Percentiles rank a stretch among this genome's conserved stretches.
phyloP scores from a whole-genome alignment of 192 early-diverging fungal genomes.

The Coemansia asiatica region DNA sequence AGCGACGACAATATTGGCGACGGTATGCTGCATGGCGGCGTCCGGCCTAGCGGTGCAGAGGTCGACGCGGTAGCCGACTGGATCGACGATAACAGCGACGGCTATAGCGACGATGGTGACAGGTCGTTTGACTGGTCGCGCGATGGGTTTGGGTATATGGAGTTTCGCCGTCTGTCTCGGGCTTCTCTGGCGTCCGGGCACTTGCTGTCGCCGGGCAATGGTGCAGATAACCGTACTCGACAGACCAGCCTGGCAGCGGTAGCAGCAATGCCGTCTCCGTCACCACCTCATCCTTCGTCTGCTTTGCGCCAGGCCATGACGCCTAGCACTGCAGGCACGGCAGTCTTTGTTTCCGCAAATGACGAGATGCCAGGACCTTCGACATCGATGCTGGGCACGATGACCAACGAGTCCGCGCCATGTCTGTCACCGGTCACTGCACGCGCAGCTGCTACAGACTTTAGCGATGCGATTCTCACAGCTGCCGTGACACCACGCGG shows the following conservation, averaged over 20 bases:
- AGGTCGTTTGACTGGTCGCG: slow-evolving; percentile 48
- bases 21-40: not conserved
- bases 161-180: slow-evolving; percentile 41
- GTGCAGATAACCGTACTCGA: not conserved
- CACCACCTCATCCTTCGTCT: not conserved
- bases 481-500: slow-evolving; percentile 5
- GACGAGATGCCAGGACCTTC: slow-evolving; percentile 6
- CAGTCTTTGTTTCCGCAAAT: not conserved
- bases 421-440: slow-evolving; percentile 19
- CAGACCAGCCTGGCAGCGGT: not conserved
- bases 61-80: slow-evolving; percentile 18
- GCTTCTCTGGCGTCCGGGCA: slow-evolving; percentile 14
- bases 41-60: slow-evolving; percentile 9
- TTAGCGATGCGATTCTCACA: slow-evolving; percentile 17
- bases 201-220: slow-evolving; percentile 19
- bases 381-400: slow-evolving; percentile 8
- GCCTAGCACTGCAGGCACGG: not conserved
- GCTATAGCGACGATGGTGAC: slow-evolving; percentile 10
- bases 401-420: slow-evolving; percentile 1
- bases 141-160: slow-evolving; percentile 51
- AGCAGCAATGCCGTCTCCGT: not conserved
- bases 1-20: not conserved
- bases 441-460: slow-evolving; percentile 14
- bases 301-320: not conserved
- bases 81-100: slow-evolving; percentile 30